Evolutionary conservation across 352 stramenopile species (phyloP).

Genomic region (Poterioochromonas sp.): DNA sequence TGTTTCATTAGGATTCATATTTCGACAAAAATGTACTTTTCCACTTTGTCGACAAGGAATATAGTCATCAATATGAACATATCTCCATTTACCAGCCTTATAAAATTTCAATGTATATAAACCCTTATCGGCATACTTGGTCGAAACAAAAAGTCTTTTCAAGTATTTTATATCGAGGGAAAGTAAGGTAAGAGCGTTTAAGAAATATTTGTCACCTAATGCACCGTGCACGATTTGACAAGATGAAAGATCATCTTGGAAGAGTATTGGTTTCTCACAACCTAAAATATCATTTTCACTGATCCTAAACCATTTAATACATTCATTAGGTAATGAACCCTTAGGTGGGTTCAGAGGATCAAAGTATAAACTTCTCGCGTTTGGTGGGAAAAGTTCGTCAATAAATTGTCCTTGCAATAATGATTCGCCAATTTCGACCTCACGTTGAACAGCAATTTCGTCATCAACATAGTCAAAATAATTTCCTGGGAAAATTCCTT

Average conservation of each 20-base stretch:
- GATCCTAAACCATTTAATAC: conserved; percentile 17
- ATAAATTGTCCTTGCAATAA: not conserved
- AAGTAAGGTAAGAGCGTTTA: conserved; percentile 13
- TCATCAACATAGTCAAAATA: conserved; percentile 32
- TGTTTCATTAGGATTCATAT: conserved; percentile 47
- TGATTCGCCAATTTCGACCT: conserved; percentile 5
- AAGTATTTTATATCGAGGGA: conserved; percentile 1
- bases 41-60: conserved; percentile 46
- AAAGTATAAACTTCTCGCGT: conserved; percentile 17
- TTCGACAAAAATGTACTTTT: conserved; percentile 42
- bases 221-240: not conserved
- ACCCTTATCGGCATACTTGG: conserved; percentile 34
- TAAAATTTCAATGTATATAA: conserved; percentile 54
- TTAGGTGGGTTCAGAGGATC: conserved; percentile 29
- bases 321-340: not conserved
- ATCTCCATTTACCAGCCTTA: conserved; percentile 50
- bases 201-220: conserved; percentile 24
- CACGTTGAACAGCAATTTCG: not conserved
- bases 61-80: conserved; percentile 51
- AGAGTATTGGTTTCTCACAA: conserved; percentile 13
- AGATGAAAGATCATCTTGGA: conserved; percentile 1
- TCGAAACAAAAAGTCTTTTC: conserved; percentile 33
- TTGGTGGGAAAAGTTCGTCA: conserved; percentile 6
- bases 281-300: not conserved
- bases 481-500: not conserved